A percentile compares a stretch with the other conserved stretches of the same genome.
These are phyloP conservation scores for Zasmidium citrigriseum DNA, from an alignment of 2,329 filamentous ascomycete species.

Conservation along the genomic window DNA sequence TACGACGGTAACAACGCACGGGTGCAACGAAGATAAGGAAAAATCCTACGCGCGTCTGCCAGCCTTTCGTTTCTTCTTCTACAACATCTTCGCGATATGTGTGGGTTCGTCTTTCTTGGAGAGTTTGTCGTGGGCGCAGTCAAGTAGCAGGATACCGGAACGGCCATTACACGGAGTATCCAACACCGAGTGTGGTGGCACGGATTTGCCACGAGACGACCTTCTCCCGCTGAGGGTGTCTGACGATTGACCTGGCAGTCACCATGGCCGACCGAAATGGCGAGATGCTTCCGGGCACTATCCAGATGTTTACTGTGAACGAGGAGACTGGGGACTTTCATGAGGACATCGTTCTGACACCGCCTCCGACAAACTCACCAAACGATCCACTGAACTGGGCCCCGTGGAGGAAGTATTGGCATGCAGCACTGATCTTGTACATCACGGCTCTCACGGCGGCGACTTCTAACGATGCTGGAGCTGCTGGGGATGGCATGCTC, in stretches of 20 bases:
- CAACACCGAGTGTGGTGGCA: neutral
- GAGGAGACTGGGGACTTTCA: constrained; percentile 17
- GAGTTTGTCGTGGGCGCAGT: constrained; percentile 6
- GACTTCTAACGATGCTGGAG: constrained; percentile 58
- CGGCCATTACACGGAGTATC: neutral
- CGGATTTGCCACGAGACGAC: neutral
- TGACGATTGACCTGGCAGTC: neutral
- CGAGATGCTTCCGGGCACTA: constrained; percentile 23
- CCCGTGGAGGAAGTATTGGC: constrained; percentile 31
- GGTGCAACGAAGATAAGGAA: constrained; percentile 1
- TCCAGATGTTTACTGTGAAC: constrained; percentile 24
- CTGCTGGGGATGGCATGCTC: constrained; percentile 53
- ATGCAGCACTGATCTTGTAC: constrained; percentile 52
- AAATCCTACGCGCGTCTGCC: neutral
- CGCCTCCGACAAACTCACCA: constrained; percentile 47
- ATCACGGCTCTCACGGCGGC: constrained; percentile 58
- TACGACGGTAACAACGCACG: neutral
- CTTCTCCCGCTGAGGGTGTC: neutral
- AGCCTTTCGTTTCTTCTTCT: neutral
- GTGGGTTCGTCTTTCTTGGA: neutral
- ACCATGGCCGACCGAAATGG: constrained; percentile 19
- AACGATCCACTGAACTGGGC: constrained; percentile 37
- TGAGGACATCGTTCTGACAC: constrained; percentile 53
- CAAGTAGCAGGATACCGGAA: constrained; percentile 9
- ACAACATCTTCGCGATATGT: neutral